Base-by-base conservation (phyloP, 768 basidiomycete genomes). In the Boletus vermiculosoides region DNA sequence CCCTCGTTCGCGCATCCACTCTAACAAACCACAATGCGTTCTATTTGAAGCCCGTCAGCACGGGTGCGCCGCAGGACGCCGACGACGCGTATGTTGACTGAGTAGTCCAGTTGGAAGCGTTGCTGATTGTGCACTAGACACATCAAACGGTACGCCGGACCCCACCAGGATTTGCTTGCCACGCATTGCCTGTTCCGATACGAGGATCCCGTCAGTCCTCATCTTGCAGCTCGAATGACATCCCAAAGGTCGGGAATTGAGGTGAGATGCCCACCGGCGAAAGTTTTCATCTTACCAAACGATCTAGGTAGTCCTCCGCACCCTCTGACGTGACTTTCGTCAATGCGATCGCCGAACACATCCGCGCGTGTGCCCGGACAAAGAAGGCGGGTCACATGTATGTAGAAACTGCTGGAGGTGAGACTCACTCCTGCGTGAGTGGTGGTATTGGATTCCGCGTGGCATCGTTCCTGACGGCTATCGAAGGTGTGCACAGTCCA, bases 321-420 rank as follows among this genome's bases (percentile, higher is more conserved):
- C 84, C 91, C 39, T 76, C 88, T 0, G 88, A 94, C 60, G 76
- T 79, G 28, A 83, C 82, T 1, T 80, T 94, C 41, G 76, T 90
- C 30, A 79, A 80, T 47, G 78, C 88, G 3, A 76, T 96, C 28
- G 79, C 86, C 3, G 73, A 74, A 37, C 81, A 89, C 62, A 82
- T 92, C n/a, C 77, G 78, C 34, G 58, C 71, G 25, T 83, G 83
- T 64, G 85, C 86, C 1, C 59, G 31, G 36, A 49, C 64, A 22
- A 61, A 55, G 3, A 63, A 64, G 11, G 64, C 62, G 13, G 77
- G 80, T 3, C 83, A 88, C 64, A 81, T 94, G 78, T 98, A 88
- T 65, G 75, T 98, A 45, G 96, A 98, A 73, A 95, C 96, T 10
- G 96, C 95, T 15, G 96, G 96, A 83, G 96, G 95, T 93, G 72